Evolutionary conservation across 768 basidiomycete species (phyloP).

Genomic region (Harrya chromipes): DNA sequence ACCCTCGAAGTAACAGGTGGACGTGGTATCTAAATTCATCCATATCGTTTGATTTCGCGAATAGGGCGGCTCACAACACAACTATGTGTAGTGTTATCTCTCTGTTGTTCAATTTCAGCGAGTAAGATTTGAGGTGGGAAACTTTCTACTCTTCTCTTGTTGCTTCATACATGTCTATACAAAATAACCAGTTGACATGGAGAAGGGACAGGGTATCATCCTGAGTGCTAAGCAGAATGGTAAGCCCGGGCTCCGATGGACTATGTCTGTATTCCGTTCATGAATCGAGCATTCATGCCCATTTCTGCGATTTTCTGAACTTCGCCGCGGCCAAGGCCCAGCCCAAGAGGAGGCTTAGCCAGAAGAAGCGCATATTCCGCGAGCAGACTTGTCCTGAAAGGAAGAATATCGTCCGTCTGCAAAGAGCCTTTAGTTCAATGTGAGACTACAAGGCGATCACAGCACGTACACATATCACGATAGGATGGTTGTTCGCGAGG

Average conservation of each 20-base stretch:
- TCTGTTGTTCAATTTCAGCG: background rate
- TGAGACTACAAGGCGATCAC: background rate
- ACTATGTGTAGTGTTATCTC: background rate
- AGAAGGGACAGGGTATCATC: background rate
- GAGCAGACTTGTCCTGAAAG: conserved; percentile 69
- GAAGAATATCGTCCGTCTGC: conserved; percentile 81
- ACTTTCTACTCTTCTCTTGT: too few relatives aligned
- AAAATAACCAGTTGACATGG: background rate
- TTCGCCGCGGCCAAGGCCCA: conserved; percentile 61
- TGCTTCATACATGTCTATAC: background rate
- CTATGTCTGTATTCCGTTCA: background rate
- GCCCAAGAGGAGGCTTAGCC: conserved; percentile 65
- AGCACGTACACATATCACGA: conserved; percentile 66
- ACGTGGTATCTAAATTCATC: conserved; percentile 52
- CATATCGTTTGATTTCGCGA: background rate
- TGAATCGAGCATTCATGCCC: conserved; percentile 47
- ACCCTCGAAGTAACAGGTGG: conserved; percentile 85
- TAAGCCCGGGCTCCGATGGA: too few relatives aligned
- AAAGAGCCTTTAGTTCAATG: background rate
- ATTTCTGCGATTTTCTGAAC: conserved; percentile 55
- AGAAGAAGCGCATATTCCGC: conserved; percentile 81
- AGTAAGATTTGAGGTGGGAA: background rate
- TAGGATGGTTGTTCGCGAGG: conserved; percentile 59
- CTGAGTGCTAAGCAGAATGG: too few relatives aligned
- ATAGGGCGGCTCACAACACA: background rate